Conservation (phyloP, 208 protist genomes). For the Leishmania gerbilli region DNA sequence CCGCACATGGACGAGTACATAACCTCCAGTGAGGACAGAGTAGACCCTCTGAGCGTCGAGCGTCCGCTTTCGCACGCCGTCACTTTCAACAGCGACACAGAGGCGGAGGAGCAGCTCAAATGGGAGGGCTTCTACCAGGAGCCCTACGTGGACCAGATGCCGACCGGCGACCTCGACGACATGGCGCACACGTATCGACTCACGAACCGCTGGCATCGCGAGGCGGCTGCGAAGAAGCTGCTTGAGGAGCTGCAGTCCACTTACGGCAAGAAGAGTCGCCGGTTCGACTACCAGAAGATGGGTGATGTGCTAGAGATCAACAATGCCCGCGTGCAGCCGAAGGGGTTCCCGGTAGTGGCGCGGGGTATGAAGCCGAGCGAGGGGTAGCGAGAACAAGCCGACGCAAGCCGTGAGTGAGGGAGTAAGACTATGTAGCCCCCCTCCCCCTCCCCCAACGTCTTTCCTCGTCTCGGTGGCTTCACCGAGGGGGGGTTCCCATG, state of each 20-base stretch:
- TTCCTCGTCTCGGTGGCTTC: neutral
- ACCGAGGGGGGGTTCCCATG: neutral
- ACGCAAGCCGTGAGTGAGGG: neutral
- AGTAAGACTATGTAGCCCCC: neutral
- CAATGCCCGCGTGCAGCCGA: conserved; percentile 88
- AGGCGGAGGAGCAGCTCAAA: conserved; percentile 84
- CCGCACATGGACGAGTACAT: conserved; percentile 90
- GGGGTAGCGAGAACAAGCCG: conserved; percentile 4
- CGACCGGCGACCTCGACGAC: conserved; percentile 83
- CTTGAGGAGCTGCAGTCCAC: conserved; percentile 79
- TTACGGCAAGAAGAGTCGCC: conserved; percentile 80
- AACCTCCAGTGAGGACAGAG: conserved; percentile 49
- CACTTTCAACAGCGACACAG: conserved; percentile 86
- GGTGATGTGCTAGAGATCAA: conserved; percentile 92
- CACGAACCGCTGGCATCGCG: conserved; percentile 90
- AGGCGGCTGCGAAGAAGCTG: conserved; percentile 88
- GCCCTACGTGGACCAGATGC: conserved; percentile 84
- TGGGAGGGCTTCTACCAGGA: conserved; percentile 92
- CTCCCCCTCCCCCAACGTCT: neutral
- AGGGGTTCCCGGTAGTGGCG: conserved; percentile 83
- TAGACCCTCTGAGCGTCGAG: conserved; percentile 84
- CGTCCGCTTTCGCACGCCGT: conserved; percentile 81
- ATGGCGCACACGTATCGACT: conserved; percentile 76
- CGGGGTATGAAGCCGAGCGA: conserved; percentile 58
- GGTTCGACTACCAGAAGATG: conserved; percentile 92